Evolutionary conservation across 2,329 filamentous ascomycete species (phyloP).

Genomic region (Penicillium expansum): DNA sequence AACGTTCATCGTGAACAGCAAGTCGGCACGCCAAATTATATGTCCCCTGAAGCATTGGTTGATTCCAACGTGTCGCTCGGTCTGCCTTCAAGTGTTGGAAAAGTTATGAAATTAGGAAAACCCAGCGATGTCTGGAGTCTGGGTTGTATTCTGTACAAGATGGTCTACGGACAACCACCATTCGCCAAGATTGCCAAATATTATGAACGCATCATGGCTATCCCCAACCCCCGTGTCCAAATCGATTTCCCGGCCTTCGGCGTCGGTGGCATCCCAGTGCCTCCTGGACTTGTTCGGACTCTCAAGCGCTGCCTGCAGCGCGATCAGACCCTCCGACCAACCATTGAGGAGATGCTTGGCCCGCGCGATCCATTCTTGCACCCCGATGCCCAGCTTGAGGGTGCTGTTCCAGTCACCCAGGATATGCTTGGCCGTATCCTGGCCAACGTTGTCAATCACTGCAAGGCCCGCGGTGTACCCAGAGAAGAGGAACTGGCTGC

Average conservation of each 20-base stretch:
- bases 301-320: conserved; percentile 59
- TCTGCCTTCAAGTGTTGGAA: conserved; percentile 50
- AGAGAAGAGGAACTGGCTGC: conserved; percentile 54
- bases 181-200: conserved; percentile 90
- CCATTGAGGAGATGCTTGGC: conserved; percentile 55
- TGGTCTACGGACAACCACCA: conserved; percentile 95
- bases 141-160: conserved; percentile 95
- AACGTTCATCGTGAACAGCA: conserved; percentile 96
- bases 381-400: conserved; percentile 50
- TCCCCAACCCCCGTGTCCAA: conserved; percentile 49
- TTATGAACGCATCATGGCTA: conserved; percentile 70
- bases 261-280: conserved; percentile 51
- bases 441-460: conserved; percentile 59
- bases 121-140: conserved; percentile 94
- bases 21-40: conserved; percentile 96
- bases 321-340: conserved; percentile 56
- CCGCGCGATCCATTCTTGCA: conserved; percentile 58
- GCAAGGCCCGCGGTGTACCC: conserved; percentile 55
- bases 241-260: conserved; percentile 48
- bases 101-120: conserved; percentile 93
- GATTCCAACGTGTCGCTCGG: conserved; percentile 71
- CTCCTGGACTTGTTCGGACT: conserved; percentile 55
- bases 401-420: conserved; percentile 52
- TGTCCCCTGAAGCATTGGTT: conserved; percentile 92
- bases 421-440: conserved; percentile 61